These are phyloP conservation scores for sweet orange (Citrus sinensis) DNA, from an alignment of 345 rosid genomes.

Conservation along the genomic window DVS_A1.0 CM039168.1:437501-438000, in stretches of 20 bases:
- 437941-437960: neutral
- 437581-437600: neutral
- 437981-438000: neutral
- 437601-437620: neutral
- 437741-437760: too few species aligned
- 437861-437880: neutral
- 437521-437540: neutral
- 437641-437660: too few species aligned
- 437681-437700: neutral
- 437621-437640: neutral
- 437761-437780: neutral
- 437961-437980: neutral
- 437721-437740: neutral
- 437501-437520: neutral
- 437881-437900: neutral
- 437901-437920: neutral
- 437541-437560: too few species aligned
- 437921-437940: neutral
- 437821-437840: neutral
- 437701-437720: neutral
- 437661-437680: neutral
- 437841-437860: neutral
- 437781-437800: neutral
- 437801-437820: neutral
- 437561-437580: neutral